Evolutionary conservation across 1,139 yeast species (phyloP).

Genomic region (Candida sp.): DNA sequence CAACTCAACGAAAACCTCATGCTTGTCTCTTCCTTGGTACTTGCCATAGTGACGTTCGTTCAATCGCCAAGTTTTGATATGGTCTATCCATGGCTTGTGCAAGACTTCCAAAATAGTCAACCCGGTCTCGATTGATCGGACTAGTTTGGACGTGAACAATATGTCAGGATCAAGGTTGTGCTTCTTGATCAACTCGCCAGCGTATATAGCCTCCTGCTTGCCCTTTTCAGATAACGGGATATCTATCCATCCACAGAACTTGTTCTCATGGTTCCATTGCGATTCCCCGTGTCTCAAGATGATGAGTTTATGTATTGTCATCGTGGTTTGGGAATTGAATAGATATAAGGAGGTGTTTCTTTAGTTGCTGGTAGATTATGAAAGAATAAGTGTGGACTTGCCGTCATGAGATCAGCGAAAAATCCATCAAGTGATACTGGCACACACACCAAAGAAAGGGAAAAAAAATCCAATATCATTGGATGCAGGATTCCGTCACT

Average conservation of each 20-base stretch:
- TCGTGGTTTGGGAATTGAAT: neutral
- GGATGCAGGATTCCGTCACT: conserved; percentile 1
- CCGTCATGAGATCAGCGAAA: neutral
- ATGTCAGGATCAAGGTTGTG: conserved; percentile 50
- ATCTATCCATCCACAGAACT: conserved; percentile 89
- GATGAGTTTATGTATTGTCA: conserved; percentile 41
- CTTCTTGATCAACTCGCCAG: conserved; percentile 55
- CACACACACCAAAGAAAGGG: neutral
- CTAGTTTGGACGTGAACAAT: conserved; percentile 67
- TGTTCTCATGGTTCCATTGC: conserved; percentile 69
- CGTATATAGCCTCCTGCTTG: conserved; percentile 59
- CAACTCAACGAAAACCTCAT: conserved; percentile 52
- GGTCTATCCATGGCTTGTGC: conserved; percentile 50
- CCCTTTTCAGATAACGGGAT: conserved; percentile 67
- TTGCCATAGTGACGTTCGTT: conserved; percentile 84
- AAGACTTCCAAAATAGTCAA: conserved; percentile 57
- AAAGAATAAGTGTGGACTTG: neutral
- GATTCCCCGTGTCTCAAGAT: conserved; percentile 80
- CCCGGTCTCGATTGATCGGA: conserved; percentile 71
- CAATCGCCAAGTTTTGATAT: conserved; percentile 65
- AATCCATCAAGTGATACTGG: conserved; percentile 1
- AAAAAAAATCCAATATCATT: neutral
- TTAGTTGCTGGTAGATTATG: too few species aligned
- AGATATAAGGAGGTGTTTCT: too few species aligned
- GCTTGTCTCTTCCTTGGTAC: conserved; percentile 69